Conservation (phyloP, 495 filamentous ascomycete genomes). For the Parathielavia hyrcaniae region DNA sequence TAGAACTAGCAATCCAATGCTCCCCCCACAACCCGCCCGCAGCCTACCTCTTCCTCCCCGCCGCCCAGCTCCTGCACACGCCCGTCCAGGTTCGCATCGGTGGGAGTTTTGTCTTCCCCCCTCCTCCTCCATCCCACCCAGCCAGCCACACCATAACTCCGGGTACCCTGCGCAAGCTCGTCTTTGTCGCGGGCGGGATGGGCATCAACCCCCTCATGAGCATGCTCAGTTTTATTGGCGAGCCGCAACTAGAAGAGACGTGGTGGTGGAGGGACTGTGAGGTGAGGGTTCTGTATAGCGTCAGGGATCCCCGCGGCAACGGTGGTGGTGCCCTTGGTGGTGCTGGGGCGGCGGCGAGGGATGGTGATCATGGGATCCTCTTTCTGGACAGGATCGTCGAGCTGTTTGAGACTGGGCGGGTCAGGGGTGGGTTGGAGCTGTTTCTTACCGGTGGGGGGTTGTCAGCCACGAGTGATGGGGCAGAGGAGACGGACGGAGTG, state of each 20-base stretch:
- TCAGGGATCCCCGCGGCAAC: slow-evolving; percentile 28
- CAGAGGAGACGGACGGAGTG: slow-evolving; percentile 13
- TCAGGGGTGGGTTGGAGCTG: slow-evolving; percentile 30
- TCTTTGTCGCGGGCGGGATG: slow-evolving; percentile 77
- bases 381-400: slow-evolving; percentile 42
- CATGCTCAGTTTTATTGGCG: slow-evolving; percentile 39
- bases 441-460: slow-evolving; percentile 31
- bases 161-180: slow-evolving; percentile 45
- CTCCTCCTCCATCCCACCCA: slow-evolving; percentile 49
- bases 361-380: slow-evolving; percentile 30
- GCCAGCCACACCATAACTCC: slow-evolving; percentile 28
- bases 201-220: slow-evolving; percentile 66
- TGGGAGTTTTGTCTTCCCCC: slow-evolving; percentile 76
- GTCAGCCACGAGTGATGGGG: neutral
- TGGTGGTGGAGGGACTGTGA: neutral
- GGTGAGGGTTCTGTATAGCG: slow-evolving; percentile 34
- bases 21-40: slow-evolving; percentile 44
- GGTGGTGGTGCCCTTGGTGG: no score
- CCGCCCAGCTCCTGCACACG: slow-evolving; percentile 48
- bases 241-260: slow-evolving; percentile 6
- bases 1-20: slow-evolving; percentile 31
- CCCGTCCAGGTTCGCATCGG: slow-evolving; percentile 64
- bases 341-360: neutral
- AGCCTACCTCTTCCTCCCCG: slow-evolving; percentile 57
- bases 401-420: slow-evolving; percentile 28